Base-by-base conservation (phyloP, 768 basidiomycete genomes). In the Boletus tylopilopsis region DNA sequence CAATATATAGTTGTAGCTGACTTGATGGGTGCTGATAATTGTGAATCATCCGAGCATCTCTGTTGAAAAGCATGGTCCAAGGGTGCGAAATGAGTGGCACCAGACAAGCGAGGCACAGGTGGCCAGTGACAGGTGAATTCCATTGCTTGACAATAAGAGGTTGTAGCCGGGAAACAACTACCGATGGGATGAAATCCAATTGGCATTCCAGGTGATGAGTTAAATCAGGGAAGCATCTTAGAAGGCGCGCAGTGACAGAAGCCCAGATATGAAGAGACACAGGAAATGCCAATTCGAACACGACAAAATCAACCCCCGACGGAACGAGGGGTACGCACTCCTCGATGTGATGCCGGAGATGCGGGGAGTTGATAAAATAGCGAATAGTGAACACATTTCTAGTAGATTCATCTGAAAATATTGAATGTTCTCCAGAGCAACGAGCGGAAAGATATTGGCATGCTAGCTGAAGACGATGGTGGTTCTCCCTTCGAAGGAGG, bases 391-490 rank as follows among this genome's bases (percentile, higher is more conserved):
- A 41, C 24, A n/a, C 19, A 11, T 5, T 19, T 41, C 11, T 11
- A 18, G 25, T 27, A 18, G 19, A 27, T 13, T 41, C 25, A 1
- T 41, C 18, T n/a, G 25, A 41, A 27, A 41, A 27, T 13, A 27
- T 3, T 4, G 40, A 27, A 6, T 12, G 4, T 4, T 24, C 25
- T 18, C 24, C 22, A 11, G 50, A 34, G 38, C 68, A 60, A 3
- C 76, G 71, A 7, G 30, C 15, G 11, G 50, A 52, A 8, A 79
- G 46, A 44, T 79, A 70, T 0, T 36, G 25, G 16, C 66, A 55
- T 8, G 71, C 59, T 0, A 12, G n/a, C 10, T 50, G 36, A 7
- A 73, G 61, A 5, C 71, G 62, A 18, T 42, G 43, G 19, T 77
- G 42, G 7, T 55, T 54, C 30, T 60, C 44, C 4, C 61, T 62